Evolutionary conservation across 306 rosid genomes (phyloP).

Genomic region (Quillaja saponaria): DNA sequence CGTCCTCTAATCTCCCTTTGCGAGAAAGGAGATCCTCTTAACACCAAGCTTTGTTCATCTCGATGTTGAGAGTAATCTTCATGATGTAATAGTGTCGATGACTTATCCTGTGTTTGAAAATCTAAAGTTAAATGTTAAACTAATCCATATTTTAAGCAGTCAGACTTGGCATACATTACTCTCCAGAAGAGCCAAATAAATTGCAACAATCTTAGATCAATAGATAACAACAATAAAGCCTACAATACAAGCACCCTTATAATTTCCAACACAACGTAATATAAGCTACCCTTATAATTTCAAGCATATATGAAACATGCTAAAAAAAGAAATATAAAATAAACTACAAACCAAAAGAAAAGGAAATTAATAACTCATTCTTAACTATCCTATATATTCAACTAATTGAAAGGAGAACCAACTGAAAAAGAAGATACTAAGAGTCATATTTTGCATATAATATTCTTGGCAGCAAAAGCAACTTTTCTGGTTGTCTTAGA

Average conservation of each 20-base stretch:
- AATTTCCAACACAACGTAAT: too few species aligned
- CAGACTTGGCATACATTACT: slow-evolving; percentile 5
- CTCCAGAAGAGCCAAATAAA: neutral
- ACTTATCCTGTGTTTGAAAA: slow-evolving; percentile 76
- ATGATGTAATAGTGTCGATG: slow-evolving; percentile 49
- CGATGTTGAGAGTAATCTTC: slow-evolving; percentile 56
- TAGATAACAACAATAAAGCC: slow-evolving; percentile 7
- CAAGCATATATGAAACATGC: slow-evolving; percentile 2
- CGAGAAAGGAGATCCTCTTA: slow-evolving; percentile 67
- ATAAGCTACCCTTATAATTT: neutral
- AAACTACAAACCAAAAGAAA: slow-evolving; percentile 2
- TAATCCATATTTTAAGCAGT: slow-evolving; percentile 15
- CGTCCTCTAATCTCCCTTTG: slow-evolving; percentile 62
- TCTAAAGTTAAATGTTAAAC: slow-evolving; percentile 39
- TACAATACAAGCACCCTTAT: too few species aligned
- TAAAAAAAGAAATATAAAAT: neutral
- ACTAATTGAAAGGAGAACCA: neutral
- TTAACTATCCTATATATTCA: neutral
- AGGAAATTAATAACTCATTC: neutral
- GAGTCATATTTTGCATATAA: too few species aligned
- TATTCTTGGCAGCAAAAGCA: too few species aligned
- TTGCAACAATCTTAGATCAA: slow-evolving; percentile 20
- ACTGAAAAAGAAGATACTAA: neutral
- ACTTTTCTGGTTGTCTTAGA: too few species aligned
- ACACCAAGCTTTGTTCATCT: slow-evolving; percentile 54